Conservation (phyloP, 148 eudicot genomes). For the Arctostaphylos glauca region DNA sequence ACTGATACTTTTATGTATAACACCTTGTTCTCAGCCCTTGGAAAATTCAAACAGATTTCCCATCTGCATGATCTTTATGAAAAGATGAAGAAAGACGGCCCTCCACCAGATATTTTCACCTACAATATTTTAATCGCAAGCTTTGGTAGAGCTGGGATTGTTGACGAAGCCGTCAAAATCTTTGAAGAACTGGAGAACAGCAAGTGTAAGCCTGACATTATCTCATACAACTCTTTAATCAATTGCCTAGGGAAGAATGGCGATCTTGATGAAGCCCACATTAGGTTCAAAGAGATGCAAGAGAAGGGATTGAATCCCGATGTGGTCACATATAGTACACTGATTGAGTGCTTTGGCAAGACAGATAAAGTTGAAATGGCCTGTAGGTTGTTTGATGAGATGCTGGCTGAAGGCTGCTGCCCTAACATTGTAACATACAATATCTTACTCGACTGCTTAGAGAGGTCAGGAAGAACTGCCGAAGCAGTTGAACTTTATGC, state of each 20-base stretch:
- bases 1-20: slow-evolving; percentile 78
- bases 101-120: slow-evolving; percentile 70
- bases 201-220: slow-evolving; percentile 62
- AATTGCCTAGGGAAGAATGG: slow-evolving; percentile 93
- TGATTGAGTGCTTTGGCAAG: slow-evolving; percentile 96
- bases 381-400: slow-evolving; percentile 72
- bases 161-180: slow-evolving; percentile 66
- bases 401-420: slow-evolving; percentile 76
- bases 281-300: slow-evolving; percentile 89
- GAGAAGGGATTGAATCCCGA: slow-evolving; percentile 88
- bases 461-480: slow-evolving; percentile 73
- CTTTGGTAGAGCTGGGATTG: slow-evolving; percentile 80
- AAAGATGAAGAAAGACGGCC: slow-evolving; percentile 75
- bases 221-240: slow-evolving; percentile 85
- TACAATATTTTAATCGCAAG: slow-evolving; percentile 84
- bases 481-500: slow-evolving; percentile 89
- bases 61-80: slow-evolving; percentile 73
- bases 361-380: slow-evolving; percentile 91
- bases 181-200: slow-evolving; percentile 90
- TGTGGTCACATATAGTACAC: slow-evolving; percentile 86
- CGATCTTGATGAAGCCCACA: slow-evolving; percentile 88
- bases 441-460: slow-evolving; percentile 82
- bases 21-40: slow-evolving; percentile 71
- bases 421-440: slow-evolving; percentile 92
- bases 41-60: slow-evolving; percentile 67